phyloP scores from a whole-genome alignment of 2,329 filamentous ascomycete species.

The Albifimbria verrucaria region DNA sequence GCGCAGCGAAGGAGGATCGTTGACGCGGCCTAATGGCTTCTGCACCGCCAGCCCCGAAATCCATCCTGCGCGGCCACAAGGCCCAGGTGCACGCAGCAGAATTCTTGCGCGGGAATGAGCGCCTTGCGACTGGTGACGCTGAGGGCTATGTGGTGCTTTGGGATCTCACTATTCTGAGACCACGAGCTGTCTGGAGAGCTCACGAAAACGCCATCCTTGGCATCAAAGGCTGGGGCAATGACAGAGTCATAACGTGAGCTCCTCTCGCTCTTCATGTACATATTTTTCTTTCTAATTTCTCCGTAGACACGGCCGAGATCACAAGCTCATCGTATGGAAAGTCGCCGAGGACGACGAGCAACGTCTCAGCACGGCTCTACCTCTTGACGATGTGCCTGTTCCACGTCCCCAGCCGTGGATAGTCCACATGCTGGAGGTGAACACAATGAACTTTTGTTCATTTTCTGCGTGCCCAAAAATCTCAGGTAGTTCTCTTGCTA shows the following conservation, averaged over 20 bases:
- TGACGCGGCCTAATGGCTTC: too few species aligned
- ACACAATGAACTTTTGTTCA: constrained; percentile 92
- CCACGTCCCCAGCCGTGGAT: constrained; percentile 71
- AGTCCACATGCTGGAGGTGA: constrained; percentile 79
- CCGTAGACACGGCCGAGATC: constrained; percentile 81
- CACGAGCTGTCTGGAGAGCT: constrained; percentile 80
- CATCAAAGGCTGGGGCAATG: constrained; percentile 65
- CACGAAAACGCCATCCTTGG: constrained; percentile 77
- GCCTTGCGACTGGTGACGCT: constrained; percentile 82
- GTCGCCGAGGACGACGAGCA: constrained; percentile 59
- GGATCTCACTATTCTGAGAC: constrained; percentile 77
- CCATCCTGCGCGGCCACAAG: constrained; percentile 80
- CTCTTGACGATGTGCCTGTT: constrained; percentile 58
- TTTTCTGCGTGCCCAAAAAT: constrained; percentile 60
- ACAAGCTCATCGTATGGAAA: constrained; percentile 83
- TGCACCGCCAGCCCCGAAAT: constrained; percentile 38
- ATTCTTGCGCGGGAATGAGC: constrained; percentile 70
- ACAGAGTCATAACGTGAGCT: constrained; percentile 78
- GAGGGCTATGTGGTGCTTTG: constrained; percentile 87
- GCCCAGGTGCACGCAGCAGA: constrained; percentile 73
- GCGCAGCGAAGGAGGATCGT: too few species aligned
- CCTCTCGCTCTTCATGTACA: neutral
- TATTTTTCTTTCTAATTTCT: neutral
- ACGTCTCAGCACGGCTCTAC: constrained; percentile 63
- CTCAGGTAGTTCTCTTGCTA: constrained; percentile 16